phyloP scores from a whole-genome alignment of 352 stramenopile species.

The Pelagophyceae sp. region DNA sequence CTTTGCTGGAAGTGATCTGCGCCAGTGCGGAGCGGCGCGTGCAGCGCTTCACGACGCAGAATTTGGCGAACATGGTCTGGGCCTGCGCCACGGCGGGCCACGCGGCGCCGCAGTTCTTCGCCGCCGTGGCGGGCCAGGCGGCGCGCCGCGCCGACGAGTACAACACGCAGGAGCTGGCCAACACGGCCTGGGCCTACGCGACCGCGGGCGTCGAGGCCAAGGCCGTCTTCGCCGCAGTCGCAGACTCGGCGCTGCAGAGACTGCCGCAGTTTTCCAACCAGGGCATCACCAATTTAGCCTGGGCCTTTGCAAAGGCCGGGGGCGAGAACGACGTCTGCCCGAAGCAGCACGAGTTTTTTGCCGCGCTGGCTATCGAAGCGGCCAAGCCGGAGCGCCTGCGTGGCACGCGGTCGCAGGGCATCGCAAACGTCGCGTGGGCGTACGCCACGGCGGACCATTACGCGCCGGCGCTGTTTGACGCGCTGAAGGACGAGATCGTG shows the following conservation, averaged over 20 bases:
- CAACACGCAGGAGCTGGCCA: conserved; percentile 46
- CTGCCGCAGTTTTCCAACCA: background rate
- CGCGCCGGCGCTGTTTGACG: background rate
- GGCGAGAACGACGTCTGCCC: background rate
- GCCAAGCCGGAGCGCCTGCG: conserved; percentile 4
- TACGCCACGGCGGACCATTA: conserved; percentile 33
- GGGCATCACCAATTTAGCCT: background rate
- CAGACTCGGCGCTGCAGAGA: background rate
- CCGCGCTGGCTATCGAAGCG: background rate
- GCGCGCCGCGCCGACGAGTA: conserved; percentile 26
- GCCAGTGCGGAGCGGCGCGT: conserved; percentile 8
- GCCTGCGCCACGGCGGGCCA: conserved; percentile 45
- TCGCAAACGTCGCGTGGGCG: conserved; percentile 49
- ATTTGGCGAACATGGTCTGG: conserved; percentile 52
- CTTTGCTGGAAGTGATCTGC: background rate
- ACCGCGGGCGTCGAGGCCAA: background rate
- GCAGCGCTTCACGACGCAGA: conserved; percentile 48
- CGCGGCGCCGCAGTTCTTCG: conserved; percentile 38
- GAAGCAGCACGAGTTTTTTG: conserved; percentile 21
- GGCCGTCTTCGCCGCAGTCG: background rate
- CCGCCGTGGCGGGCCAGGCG: conserved; percentile 28
- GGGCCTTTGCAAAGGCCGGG: background rate
- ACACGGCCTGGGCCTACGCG: conserved; percentile 18
- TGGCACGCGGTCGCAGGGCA: conserved; percentile 45
- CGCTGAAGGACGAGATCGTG: background rate